Conservation (phyloP, 139 green algal species). For the Chlamydomonas incerta region DNA sequence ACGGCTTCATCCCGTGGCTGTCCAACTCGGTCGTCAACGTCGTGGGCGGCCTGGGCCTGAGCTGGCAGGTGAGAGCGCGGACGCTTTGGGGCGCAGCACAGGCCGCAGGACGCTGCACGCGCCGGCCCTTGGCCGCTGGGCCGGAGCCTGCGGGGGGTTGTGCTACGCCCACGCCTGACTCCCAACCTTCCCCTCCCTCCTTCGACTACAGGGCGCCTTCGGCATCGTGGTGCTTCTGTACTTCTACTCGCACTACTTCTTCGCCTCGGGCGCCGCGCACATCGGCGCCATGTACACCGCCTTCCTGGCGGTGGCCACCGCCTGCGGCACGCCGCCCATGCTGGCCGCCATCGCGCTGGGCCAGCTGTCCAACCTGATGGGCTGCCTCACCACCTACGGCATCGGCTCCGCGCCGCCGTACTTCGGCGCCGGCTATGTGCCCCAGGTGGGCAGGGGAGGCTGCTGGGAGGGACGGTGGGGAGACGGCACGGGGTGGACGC, state of each 20-base stretch:
- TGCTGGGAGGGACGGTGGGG: too few species aligned
- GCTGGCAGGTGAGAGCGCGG: conserved; percentile 80
- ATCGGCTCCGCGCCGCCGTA: conserved; percentile 98
- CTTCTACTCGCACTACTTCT: conserved; percentile 99
- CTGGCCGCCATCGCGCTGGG: conserved; percentile 71
- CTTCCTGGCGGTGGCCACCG: conserved; percentile 96
- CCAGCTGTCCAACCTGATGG: conserved; percentile 99
- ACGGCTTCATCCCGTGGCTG: conserved; percentile 98
- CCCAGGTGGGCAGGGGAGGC: conserved; percentile 49
- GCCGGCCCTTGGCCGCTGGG: too few species aligned
- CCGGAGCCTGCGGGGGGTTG: too few species aligned
- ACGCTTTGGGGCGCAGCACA: too few species aligned
- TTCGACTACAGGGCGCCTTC: conserved; percentile 76
- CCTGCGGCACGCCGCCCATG: conserved; percentile 86
- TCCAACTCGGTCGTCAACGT: conserved; percentile 86
- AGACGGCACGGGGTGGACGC: too few species aligned
- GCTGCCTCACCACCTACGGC: conserved; percentile 98
- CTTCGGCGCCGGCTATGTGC: conserved; percentile 90
- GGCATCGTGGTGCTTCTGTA: conserved; percentile 93
- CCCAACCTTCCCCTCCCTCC: too few species aligned
- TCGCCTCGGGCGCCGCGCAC: conserved; percentile 96
- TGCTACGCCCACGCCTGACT: too few species aligned
- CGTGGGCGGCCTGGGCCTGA: conserved; percentile 86
- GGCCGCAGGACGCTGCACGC: too few species aligned
- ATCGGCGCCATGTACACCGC: conserved; percentile 99